Evolutionary conservation across 148 eudicot species (phyloP), one percentile per base, ranked within the genome.

Genomic region (Linanthus parryae): DNA sequence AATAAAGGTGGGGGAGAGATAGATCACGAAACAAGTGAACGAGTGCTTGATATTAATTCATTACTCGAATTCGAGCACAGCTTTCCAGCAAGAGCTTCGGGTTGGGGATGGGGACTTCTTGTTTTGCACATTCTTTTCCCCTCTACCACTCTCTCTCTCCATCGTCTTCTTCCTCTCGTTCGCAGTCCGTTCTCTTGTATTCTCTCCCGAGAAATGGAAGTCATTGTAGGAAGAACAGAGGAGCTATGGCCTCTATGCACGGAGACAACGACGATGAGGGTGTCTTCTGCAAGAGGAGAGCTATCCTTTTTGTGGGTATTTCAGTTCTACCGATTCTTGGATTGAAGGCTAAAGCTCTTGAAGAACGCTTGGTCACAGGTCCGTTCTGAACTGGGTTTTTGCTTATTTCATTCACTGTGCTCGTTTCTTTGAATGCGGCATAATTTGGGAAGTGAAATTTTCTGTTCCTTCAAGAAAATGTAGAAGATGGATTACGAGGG

Each of bases 301-400:
- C 72, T 8, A 45, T 83, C 48, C 40, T 80, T 22, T 50, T 80
- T 42, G 55, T 90, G 67, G 95, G 97, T 48, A 19, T 80, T 38
- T 78, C 85, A 17, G 51, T 78, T 47, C 50, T 83, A 37, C 92
- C 91, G 2, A 50, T 89, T 50, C 55, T 82, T 41, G 72, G 68
- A 7, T 58, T 72, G 58, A 77, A 64, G 34, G 71, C 62, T 23
- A 34, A 35, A 19, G 73, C 67, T 36, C 34, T 66, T 48, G 54
- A 77, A 44, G 74, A n/a, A n/a, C n/a, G 46, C 42, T 47, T 69
- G 54, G 69, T 76, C 31, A 12, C 66, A 51, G 88, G 77, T 80
- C 54, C 58, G 56, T 64, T 66, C 30, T 6, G 21, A 30, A 44
- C 16, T 19, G 43, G 34, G 28, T 42, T 1, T 44, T 52, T 56